Percentiles rank a stretch among this genome's conserved stretches.
Conservation (phyloP, 208 protist species). For the Acanthamoeba triangularis region DNA sequence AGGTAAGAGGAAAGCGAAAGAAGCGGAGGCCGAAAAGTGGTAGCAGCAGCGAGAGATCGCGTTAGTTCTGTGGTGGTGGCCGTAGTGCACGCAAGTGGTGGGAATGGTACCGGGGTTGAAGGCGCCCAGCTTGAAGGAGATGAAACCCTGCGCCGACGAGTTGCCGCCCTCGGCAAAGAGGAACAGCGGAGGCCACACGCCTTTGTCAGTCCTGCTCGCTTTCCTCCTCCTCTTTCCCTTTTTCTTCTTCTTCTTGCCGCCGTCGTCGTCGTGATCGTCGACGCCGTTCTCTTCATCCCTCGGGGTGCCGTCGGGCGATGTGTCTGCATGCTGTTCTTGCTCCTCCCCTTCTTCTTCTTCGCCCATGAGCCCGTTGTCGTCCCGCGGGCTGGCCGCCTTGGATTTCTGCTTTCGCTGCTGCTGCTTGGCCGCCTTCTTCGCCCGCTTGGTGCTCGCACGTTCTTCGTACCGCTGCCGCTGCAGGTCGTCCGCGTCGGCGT, state of each 20-base stretch:
- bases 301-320: too few species aligned
- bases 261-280: background rate
- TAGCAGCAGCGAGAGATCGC: too few species aligned
- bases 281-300: background rate
- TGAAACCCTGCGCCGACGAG: background rate
- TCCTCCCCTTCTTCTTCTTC: background rate
- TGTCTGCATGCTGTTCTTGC: background rate
- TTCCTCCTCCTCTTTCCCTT: background rate
- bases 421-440: background rate
- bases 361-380: background rate
- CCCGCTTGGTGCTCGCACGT: background rate
- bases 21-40: too few species aligned
- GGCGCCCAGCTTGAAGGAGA: slow-evolving; percentile 45
- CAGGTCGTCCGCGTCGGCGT: background rate
- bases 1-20: background rate
- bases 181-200: slow-evolving; percentile 12
- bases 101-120: background rate
- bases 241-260: slow-evolving; percentile 11
- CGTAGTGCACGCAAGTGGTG: background rate
- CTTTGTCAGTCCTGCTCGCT: background rate
- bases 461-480: background rate
- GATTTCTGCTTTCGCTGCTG: background rate
- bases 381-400: background rate
- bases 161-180: slow-evolving; percentile 58
- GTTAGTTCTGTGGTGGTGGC: background rate